A percentile compares a stretch with the other conserved stretches of the same genome.
phyloP scores from a whole-genome alignment of 2,329 filamentous ascomycete genomes.

The Epichloe baconii region DNA sequence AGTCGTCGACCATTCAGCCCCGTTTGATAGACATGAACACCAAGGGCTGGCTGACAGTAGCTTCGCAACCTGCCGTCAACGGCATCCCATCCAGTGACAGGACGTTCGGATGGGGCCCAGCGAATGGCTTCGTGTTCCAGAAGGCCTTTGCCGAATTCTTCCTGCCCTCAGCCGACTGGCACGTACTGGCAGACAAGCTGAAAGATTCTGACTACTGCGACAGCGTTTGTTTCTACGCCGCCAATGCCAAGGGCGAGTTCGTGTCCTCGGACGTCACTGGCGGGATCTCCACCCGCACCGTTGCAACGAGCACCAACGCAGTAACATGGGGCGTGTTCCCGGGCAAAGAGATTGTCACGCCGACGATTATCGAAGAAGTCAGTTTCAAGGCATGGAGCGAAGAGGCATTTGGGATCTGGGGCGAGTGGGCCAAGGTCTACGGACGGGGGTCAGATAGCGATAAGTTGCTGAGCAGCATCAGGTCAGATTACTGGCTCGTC shows the following conservation, averaged over 20 bases:
- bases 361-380: constrained; percentile 92
- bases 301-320: constrained; percentile 60
- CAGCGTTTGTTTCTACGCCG: constrained; percentile 76
- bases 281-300: constrained; percentile 18
- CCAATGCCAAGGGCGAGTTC: constrained; percentile 67
- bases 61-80: constrained; percentile 88
- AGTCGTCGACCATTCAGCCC: constrained; percentile 68
- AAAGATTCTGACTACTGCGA: constrained; percentile 43
- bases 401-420: constrained; percentile 92
- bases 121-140: constrained; percentile 89
- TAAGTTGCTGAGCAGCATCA: constrained; percentile 53
- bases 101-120: constrained; percentile 87
- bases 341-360: constrained; percentile 89
- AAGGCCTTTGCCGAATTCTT: constrained; percentile 98
- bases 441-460: constrained; percentile 56
- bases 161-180: constrained; percentile 62
- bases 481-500: constrained; percentile 71
- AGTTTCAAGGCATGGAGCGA: constrained; percentile 90
- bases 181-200: constrained; percentile 50
- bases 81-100: constrained; percentile 63
- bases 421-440: constrained; percentile 85
- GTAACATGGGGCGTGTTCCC: constrained; percentile 96
- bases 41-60: constrained; percentile 90
- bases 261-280: constrained; percentile 48
- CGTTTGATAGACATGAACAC: constrained; percentile 65